Percentiles rank a stretch among this genome's conserved stretches.
Conservation (phyloP, 2,329 filamentous ascomycete genomes). For the Cladosporium sp. region DNA sequence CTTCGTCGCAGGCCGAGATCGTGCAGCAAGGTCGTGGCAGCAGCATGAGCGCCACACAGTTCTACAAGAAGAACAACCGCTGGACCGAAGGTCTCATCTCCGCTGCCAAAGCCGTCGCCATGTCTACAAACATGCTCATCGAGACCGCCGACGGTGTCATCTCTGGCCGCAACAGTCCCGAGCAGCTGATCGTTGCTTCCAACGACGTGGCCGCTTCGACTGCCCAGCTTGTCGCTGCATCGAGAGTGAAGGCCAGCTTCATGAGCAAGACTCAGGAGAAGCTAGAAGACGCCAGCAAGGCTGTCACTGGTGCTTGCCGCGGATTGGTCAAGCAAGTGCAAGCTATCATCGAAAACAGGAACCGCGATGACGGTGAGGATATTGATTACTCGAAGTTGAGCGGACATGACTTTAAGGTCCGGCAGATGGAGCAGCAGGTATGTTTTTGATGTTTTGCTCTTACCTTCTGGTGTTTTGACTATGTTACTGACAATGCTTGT, state of each 20-base stretch:
- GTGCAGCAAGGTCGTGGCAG: conserved; percentile 89
- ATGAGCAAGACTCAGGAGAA: conserved; percentile 96
- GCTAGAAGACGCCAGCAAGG: conserved; percentile 87
- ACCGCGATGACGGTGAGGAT: conserved; percentile 72
- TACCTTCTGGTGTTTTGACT: not conserved
- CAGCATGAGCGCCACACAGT: conserved; percentile 72
- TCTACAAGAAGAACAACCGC: conserved; percentile 99
- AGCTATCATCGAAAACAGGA: conserved; percentile 84
- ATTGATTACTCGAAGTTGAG: conserved; percentile 88
- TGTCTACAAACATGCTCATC: conserved; percentile 91
- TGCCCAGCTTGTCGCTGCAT: conserved; percentile 92
- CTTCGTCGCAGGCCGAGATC: conserved; percentile 91
- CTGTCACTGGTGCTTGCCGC: conserved; percentile 85
- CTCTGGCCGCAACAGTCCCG: conserved; percentile 84
- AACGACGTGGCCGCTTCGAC: conserved; percentile 97
- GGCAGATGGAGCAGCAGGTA: conserved; percentile 99
- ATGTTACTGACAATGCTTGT: not conserved
- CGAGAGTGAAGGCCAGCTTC: conserved; percentile 94
- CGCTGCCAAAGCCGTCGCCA: conserved; percentile 92
- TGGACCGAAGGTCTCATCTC: conserved; percentile 99
- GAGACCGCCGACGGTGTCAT: conserved; percentile 97
- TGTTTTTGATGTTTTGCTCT: conserved; percentile 34
- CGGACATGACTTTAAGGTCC: conserved; percentile 95
- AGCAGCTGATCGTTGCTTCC: conserved; percentile 95
- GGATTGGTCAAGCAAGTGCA: conserved; percentile 90